A percentile compares a stretch with the other conserved stretches of the same genome.
These are phyloP conservation scores for Podospora pseudopauciseta DNA, from an alignment of 495 filamentous ascomycete species.

Conservation along the genomic window DNA sequence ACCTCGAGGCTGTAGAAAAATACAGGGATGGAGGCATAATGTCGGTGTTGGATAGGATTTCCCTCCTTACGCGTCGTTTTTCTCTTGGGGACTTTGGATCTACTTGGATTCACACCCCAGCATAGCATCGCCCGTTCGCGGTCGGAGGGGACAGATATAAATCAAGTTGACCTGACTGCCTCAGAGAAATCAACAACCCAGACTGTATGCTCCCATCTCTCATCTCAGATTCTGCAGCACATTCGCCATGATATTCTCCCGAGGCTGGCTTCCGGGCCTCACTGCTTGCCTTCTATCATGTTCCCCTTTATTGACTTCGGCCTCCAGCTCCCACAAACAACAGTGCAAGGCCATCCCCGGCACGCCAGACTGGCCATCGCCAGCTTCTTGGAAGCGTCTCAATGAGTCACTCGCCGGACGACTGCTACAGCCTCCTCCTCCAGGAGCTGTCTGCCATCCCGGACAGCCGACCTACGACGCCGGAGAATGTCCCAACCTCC, in stretches of 20 bases:
- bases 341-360: conserved; percentile 36
- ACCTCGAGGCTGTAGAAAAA: not conserved
- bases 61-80: not conserved
- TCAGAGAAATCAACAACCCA: not conserved
- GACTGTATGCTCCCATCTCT: not conserved
- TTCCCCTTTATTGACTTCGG: not conserved
- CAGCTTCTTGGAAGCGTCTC: conserved; percentile 29
- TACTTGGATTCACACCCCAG: not conserved
- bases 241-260: not conserved
- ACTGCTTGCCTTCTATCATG: not conserved
- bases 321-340: conserved; percentile 8
- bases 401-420: conserved; percentile 44
- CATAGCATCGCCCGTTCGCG: not conserved
- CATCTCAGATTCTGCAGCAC: not conserved
- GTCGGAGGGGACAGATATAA: not conserved
- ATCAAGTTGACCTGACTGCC: not conserved
- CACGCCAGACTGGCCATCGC: conserved; percentile 34
- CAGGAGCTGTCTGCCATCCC: conserved; percentile 55
- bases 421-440: conserved; percentile 49
- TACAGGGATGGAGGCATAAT: not conserved
- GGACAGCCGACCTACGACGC: conserved; percentile 34
- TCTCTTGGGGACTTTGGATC: not conserved
- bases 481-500: conserved; percentile 33
- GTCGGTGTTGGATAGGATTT: not conserved
- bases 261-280: not conserved